Percentiles rank a stretch among this genome's conserved stretches.
Conservation (phyloP, 768 basidiomycete genomes). For the Psilocybe subaeruginosa region DNA sequence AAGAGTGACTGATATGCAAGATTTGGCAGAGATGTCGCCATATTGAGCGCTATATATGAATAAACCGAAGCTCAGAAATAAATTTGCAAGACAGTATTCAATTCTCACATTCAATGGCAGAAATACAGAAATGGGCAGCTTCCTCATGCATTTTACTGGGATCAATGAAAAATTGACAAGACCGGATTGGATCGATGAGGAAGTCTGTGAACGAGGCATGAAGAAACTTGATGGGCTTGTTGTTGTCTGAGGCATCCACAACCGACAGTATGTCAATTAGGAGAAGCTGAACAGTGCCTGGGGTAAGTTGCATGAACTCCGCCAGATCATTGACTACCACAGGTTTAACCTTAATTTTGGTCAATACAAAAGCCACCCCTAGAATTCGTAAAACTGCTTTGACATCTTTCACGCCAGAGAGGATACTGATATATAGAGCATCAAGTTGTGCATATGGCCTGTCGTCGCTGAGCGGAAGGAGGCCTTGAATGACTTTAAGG, state of each 20-base stretch:
- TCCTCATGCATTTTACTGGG: not conserved
- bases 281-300: too few species aligned
- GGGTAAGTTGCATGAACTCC: too few species aligned
- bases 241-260: not conserved
- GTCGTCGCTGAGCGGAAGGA: not conserved
- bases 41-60: too few species aligned
- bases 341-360: too few species aligned
- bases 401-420: constrained; percentile 7
- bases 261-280: too few species aligned
- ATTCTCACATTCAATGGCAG: not conserved
- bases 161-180: not conserved
- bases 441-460: constrained; percentile 12
- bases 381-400: not conserved
- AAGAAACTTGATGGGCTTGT: not conserved
- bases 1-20: too few species aligned
- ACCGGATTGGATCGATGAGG: not conserved
- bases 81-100: not conserved
- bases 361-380: not conserved
- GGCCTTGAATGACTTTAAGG: not conserved
- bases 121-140: not conserved
- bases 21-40: too few species aligned
- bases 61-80: too few species aligned
- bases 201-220: constrained; percentile 8
- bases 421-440: constrained; percentile 10
- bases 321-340: too few species aligned